Percentiles rank a stretch among this genome's conserved stretches.
These are phyloP conservation scores for Tuber umbilicatum DNA, from an alignment of 495 filamentous ascomycete species.

Conservation along the genomic window DNA sequence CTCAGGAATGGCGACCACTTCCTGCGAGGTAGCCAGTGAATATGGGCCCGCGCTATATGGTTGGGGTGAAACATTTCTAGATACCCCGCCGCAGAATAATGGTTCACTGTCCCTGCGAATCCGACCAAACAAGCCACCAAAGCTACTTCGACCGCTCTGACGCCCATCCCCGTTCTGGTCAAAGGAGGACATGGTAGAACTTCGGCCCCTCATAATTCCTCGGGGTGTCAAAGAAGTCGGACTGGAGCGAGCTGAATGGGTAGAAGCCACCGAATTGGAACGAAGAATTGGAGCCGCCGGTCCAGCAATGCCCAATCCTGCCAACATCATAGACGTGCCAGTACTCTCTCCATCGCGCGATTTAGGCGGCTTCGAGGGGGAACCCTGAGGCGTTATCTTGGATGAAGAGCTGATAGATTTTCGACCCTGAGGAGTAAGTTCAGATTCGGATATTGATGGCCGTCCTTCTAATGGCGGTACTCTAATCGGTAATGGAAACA, in stretches of 20 bases:
- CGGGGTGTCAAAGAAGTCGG: slow-evolving; percentile 53
- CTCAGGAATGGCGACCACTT: slow-evolving; percentile 60
- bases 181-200: slow-evolving; percentile 81
- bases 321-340: slow-evolving; percentile 29
- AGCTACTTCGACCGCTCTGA: slow-evolving; percentile 69
- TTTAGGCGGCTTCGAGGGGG: slow-evolving; percentile 18
- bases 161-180: slow-evolving; percentile 52
- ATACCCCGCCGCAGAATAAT: slow-evolving; percentile 23
- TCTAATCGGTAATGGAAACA: slow-evolving; percentile 82
- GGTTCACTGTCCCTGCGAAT: slow-evolving; percentile 41
- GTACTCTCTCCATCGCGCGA: slow-evolving; percentile 17
- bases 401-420: slow-evolving; percentile 33
- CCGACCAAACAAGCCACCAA: slow-evolving; percentile 72
- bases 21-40: slow-evolving; percentile 45
- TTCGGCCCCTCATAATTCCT: slow-evolving; percentile 57
- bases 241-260: slow-evolving; percentile 66
- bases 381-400: not conserved
- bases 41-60: slow-evolving; percentile 27
- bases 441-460: slow-evolving; percentile 36
- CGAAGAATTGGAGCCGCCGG: slow-evolving; percentile 46
- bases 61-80: slow-evolving; percentile 36
- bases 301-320: slow-evolving; percentile 32
- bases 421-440: slow-evolving; percentile 26
- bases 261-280: slow-evolving; percentile 60
- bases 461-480: slow-evolving; percentile 7